A percentile compares a stretch with the other conserved stretches of the same genome.
phyloP scores from a whole-genome alignment of 2,329 filamentous ascomycete genomes.

The Aspergillus tubingensis region DNA sequence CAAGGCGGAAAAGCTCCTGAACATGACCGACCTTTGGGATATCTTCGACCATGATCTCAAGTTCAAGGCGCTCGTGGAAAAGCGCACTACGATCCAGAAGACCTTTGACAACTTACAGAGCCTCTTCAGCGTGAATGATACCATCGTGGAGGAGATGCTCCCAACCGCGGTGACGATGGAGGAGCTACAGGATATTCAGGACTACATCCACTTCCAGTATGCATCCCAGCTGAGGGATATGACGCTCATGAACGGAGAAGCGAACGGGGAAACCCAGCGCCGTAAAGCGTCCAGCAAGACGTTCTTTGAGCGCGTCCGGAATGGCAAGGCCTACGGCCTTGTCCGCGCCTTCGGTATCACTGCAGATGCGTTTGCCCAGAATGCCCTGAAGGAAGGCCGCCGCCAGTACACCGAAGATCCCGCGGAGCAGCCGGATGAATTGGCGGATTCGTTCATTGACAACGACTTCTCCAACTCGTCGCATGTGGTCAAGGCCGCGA shows the following conservation, averaged over 20 bases:
- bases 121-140: slow-evolving; percentile 68
- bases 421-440: slow-evolving; percentile 74
- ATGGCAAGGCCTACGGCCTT: slow-evolving; percentile 75
- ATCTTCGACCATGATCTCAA: slow-evolving; percentile 94
- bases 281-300: slow-evolving; percentile 81
- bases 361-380: slow-evolving; percentile 84
- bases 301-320: slow-evolving; percentile 80
- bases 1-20: slow-evolving; percentile 81
- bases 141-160: slow-evolving; percentile 80
- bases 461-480: slow-evolving; percentile 74
- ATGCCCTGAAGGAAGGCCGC: slow-evolving; percentile 75
- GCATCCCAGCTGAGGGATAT: slow-evolving; percentile 80
- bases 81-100: slow-evolving; percentile 80
- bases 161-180: slow-evolving; percentile 80
- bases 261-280: slow-evolving; percentile 67
- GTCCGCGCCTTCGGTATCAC: slow-evolving; percentile 89
- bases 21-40: slow-evolving; percentile 91
- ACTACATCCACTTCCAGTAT: slow-evolving; percentile 95
- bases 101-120: slow-evolving; percentile 73
- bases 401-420: slow-evolving; percentile 85
- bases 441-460: slow-evolving; percentile 76
- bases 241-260: slow-evolving; percentile 60
- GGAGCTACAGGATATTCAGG: slow-evolving; percentile 92
- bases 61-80: slow-evolving; percentile 89
- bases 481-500: slow-evolving; percentile 75